Evolutionary conservation across 2,329 filamentous ascomycete genomes (phyloP).

Genomic region (Neofusicoccum kwambonambiense): DNA sequence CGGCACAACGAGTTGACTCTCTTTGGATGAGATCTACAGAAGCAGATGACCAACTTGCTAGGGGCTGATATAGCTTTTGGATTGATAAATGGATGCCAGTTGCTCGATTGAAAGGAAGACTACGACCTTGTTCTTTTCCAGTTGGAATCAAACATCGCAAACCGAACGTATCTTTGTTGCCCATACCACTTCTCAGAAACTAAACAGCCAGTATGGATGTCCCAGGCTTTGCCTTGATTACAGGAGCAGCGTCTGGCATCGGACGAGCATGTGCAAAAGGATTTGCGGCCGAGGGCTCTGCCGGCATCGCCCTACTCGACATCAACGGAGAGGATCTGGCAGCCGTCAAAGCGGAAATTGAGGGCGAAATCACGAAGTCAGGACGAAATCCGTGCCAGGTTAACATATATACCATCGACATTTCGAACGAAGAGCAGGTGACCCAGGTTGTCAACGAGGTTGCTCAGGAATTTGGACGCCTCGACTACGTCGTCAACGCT

Average conservation of each 20-base stretch:
- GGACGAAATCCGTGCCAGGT: no score
- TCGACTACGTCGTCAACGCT: slow-evolving; percentile 45
- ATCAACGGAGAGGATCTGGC: slow-evolving; percentile 22
- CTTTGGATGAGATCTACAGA: no score
- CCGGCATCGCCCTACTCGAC: slow-evolving; percentile 25
- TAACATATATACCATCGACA: no score
- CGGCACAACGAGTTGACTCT: no score
- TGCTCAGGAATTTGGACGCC: slow-evolving; percentile 34
- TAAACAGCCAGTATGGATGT: slow-evolving; percentile 23
- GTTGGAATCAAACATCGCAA: no score
- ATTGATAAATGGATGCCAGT: no score
- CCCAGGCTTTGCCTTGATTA: slow-evolving; percentile 26
- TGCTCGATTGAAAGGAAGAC: no score
- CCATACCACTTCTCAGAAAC: no score
- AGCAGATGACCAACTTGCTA: no score
- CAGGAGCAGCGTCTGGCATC: slow-evolving; percentile 26
- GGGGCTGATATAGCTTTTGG: no score
- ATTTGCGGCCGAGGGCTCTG: slow-evolving; percentile 25
- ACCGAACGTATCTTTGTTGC: no score
- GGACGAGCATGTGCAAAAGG: slow-evolving; percentile 23
- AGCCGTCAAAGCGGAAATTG: slow-evolving; percentile 22
- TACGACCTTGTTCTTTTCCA: no score
- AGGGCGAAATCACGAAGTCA: background rate
- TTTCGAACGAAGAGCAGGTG: slow-evolving; percentile 20
- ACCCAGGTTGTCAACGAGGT: slow-evolving; percentile 27